Evolutionary conservation across 2,329 filamentous ascomycete genomes (phyloP).

Genomic region (Venturiaceae sp.): DNA sequence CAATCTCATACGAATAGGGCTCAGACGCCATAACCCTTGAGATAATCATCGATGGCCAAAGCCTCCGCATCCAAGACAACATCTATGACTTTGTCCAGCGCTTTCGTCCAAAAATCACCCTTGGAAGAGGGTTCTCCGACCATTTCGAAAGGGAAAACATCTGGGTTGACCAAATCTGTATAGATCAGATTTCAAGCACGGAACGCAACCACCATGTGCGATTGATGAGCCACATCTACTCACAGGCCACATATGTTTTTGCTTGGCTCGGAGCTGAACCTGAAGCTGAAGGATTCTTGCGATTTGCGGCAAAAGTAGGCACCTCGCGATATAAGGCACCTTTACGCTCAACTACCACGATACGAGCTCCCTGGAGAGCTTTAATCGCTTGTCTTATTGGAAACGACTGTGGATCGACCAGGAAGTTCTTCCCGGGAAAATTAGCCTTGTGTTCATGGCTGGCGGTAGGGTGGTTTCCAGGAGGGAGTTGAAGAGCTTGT

Average conservation of each 20-base stretch:
- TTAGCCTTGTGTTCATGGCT: not conserved
- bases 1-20: not conserved
- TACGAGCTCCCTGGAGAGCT: not conserved
- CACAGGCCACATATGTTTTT: not conserved
- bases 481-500: not conserved
- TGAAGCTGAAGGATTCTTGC: not conserved
- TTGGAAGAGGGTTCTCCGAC: too few relatives aligned
- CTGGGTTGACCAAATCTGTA: slow-evolving; percentile 1
- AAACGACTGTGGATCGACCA: not conserved
- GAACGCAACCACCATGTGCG: not conserved
- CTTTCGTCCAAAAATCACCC: not conserved
- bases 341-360: not conserved
- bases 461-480: not conserved
- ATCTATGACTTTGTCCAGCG: not conserved
- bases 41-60: not conserved
- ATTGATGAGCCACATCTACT: not conserved
- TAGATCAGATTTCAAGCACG: not conserved
- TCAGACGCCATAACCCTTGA: not conserved
- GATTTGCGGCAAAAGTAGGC: not conserved
- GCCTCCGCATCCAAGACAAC: not conserved
- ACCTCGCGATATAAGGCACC: not conserved
- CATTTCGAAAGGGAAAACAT: not conserved
- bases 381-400: not conserved
- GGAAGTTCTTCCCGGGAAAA: not conserved
- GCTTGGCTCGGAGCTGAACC: not conserved